phyloP scores from a whole-genome alignment of 2,329 filamentous ascomycete species.

The Penicillium sp. region DNA sequence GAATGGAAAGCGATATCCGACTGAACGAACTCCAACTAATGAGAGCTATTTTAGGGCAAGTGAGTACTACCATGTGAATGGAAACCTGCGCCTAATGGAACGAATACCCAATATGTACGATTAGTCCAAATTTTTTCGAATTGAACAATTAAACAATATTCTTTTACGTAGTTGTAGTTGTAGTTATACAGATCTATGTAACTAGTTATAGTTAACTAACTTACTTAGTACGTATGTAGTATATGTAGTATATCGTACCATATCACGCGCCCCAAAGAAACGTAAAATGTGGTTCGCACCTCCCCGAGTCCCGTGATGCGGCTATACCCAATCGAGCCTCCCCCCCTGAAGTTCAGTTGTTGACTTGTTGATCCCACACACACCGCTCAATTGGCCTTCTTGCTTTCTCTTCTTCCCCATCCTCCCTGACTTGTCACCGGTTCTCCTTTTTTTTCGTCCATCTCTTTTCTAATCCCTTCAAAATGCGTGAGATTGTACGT shows the following conservation, averaged over 20 bases:
- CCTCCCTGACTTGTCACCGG: constrained; percentile 24
- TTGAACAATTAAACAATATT: background rate
- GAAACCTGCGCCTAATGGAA: background rate
- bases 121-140: background rate
- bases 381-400: constrained; percentile 32
- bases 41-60: background rate
- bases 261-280: constrained; percentile 7
- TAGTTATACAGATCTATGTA: background rate
- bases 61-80: background rate
- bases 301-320: constrained; percentile 29
- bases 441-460: constrained; percentile 17
- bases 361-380: constrained; percentile 34
- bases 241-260: background rate
- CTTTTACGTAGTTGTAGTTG: background rate
- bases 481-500: constrained; percentile 72
- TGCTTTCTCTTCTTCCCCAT: constrained; percentile 28
- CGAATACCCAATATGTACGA: constrained; percentile 1
- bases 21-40: background rate
- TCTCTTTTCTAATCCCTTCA: constrained; percentile 16
- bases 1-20: background rate
- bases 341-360: constrained; percentile 28
- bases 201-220: too few relatives aligned
- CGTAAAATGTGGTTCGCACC: constrained; percentile 31
- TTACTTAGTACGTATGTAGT: background rate
- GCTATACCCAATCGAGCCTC: constrained; percentile 27